A percentile compares a stretch with the other conserved stretches of the same genome.
Evolutionary conservation across 257 asterid genomes (phyloP).

Genomic region (Dorcoceras hygrometricum): DNA sequence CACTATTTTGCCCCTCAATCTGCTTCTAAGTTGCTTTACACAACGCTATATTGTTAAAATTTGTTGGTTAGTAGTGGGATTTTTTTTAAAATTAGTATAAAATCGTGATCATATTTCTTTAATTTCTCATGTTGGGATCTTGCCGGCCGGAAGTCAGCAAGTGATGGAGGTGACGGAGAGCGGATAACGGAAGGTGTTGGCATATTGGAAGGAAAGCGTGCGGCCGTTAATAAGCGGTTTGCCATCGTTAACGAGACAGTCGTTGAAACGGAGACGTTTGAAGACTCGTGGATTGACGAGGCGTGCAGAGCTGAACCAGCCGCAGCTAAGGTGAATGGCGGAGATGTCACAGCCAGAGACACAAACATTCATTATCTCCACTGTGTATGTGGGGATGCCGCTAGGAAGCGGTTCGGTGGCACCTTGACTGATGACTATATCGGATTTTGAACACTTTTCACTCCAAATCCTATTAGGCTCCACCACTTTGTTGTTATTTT

Average conservation of each 20-base stretch:
- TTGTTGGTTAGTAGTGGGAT: background rate
- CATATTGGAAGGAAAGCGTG: slow-evolving; percentile 69
- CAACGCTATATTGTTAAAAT: background rate
- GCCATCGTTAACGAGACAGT: slow-evolving; percentile 82
- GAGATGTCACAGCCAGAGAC: slow-evolving; percentile 62
- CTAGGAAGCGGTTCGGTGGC: slow-evolving; percentile 68
- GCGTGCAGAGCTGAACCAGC: slow-evolving; percentile 94
- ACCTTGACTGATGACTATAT: slow-evolving; percentile 73
- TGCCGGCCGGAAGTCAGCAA: slow-evolving; percentile 39
- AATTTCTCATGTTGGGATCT: background rate
- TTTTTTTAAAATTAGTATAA: too few species aligned
- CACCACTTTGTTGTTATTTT: slow-evolving; percentile 33
- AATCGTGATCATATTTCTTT: background rate
- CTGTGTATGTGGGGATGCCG: slow-evolving; percentile 88
- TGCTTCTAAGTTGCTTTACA: slow-evolving; percentile 19
- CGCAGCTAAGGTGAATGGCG: slow-evolving; percentile 66
- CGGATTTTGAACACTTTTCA: slow-evolving; percentile 69
- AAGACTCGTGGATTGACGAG: slow-evolving; percentile 68
- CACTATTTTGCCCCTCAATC: background rate
- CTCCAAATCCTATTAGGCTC: slow-evolving; percentile 79
- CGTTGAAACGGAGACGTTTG: slow-evolving; percentile 61
- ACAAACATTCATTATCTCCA: slow-evolving; percentile 75
- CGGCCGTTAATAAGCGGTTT: slow-evolving; percentile 60
- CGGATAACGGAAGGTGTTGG: slow-evolving; percentile 67
- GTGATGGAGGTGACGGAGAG: slow-evolving; percentile 60